These are phyloP conservation scores for Schoenoplectus triqueter DNA, from an alignment of 202 grass and related monocot genomes.

Conservation along the genomic window DNA sequence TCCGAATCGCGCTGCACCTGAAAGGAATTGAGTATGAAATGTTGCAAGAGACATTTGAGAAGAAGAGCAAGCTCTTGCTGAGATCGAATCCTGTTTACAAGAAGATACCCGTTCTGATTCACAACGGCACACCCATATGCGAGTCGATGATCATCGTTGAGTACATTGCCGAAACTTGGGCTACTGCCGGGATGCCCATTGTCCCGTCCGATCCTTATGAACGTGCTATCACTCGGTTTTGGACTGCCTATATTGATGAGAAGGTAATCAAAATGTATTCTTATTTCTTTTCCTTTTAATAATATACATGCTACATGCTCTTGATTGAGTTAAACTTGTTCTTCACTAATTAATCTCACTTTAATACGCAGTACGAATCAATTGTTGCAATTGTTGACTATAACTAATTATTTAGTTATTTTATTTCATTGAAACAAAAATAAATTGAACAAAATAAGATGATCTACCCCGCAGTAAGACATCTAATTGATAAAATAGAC, in stretches of 20 bases:
- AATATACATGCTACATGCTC: not conserved
- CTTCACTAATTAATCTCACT: not conserved
- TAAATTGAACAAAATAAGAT: too few species aligned
- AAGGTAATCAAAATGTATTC: not conserved
- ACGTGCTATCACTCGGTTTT: not conserved
- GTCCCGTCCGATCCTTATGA: not conserved
- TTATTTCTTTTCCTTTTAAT: not conserved
- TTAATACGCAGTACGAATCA: too few species aligned
- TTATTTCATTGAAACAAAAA: too few species aligned
- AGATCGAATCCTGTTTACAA: not conserved
- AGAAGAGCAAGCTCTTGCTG: not conserved
- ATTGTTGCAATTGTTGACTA: too few species aligned
- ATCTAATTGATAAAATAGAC: not conserved
- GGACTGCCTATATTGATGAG: constrained; percentile 11
- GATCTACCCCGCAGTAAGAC: not conserved
- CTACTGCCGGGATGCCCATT: not conserved
- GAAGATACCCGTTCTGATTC: not conserved
- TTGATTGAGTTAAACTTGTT: not conserved
- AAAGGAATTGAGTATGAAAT: not conserved
- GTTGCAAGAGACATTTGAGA: not conserved
- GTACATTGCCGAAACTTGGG: not conserved
- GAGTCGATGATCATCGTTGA: not conserved
- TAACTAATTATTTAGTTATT: too few species aligned
- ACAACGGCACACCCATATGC: not conserved
- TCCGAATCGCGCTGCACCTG: not conserved